Percentiles rank a stretch among this genome's conserved stretches.
phyloP scores from a whole-genome alignment of 305 asterid species.

The Nicotiana rustica region DNA sequence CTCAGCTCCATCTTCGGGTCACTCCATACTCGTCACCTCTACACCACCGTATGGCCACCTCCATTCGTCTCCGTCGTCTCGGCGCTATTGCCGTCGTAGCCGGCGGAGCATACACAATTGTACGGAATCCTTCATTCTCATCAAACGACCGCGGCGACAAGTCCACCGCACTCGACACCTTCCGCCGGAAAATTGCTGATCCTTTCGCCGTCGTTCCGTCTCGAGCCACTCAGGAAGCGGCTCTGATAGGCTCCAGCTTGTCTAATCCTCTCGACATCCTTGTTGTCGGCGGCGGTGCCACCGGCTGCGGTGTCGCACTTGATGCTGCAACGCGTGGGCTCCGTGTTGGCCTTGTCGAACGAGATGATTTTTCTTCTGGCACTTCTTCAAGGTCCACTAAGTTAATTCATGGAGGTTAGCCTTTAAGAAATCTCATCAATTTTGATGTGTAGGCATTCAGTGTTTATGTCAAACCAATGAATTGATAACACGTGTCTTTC shows the following conservation, averaged over 20 bases:
- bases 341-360: conserved; percentile 92
- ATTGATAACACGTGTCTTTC: too few relatives aligned
- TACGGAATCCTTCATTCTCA: conserved; percentile 59
- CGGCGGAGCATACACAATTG: conserved; percentile 64
- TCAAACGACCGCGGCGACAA: conserved; percentile 64
- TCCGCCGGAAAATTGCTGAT: conserved; percentile 63
- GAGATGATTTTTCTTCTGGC: conserved; percentile 95
- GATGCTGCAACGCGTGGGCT: conserved; percentile 95
- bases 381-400: conserved; percentile 96
- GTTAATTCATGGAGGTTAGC: conserved; percentile 93
- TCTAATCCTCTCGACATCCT: conserved; percentile 83
- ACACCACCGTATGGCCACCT: conserved; percentile 57
- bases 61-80: conserved; percentile 78
- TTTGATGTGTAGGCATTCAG: background rate
- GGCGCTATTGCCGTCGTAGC: conserved; percentile 70
- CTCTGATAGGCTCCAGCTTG: conserved; percentile 64
- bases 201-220: conserved; percentile 67
- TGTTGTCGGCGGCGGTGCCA: conserved; percentile 94
- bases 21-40: conserved; percentile 27
- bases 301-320: conserved; percentile 92
- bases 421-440: background rate
- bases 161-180: conserved; percentile 47
- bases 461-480: too few relatives aligned
- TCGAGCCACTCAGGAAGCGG: conserved; percentile 76
- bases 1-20: conserved; percentile 39